phyloP scores from a whole-genome alignment of 2,329 filamentous ascomycete species.

The Escovopsis sp. region DNA sequence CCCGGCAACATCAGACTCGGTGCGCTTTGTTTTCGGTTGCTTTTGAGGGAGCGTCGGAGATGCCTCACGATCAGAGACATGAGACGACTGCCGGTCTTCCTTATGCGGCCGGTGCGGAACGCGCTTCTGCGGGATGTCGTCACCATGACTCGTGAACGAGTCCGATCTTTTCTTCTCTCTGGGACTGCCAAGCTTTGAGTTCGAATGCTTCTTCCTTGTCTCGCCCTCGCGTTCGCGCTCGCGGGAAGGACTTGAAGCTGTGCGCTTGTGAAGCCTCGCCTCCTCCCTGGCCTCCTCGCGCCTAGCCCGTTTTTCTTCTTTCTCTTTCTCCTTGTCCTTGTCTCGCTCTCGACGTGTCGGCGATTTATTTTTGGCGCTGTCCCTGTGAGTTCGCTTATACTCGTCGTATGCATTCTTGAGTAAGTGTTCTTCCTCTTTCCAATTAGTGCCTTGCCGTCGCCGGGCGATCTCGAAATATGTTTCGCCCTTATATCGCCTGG shows the following conservation, averaged over 20 bases:
- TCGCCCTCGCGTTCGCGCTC: slow-evolving; percentile 34
- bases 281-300: slow-evolving; percentile 33
- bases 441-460: slow-evolving; percentile 69
- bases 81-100: slow-evolving; percentile 34
- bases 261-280: slow-evolving; percentile 28
- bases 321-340: slow-evolving; percentile 23
- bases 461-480: slow-evolving; percentile 81
- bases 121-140: slow-evolving; percentile 36
- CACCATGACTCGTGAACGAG: slow-evolving; percentile 27
- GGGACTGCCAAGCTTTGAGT: slow-evolving; percentile 26
- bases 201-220: slow-evolving; percentile 26
- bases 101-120: slow-evolving; percentile 39
- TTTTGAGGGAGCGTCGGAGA: slow-evolving; percentile 35
- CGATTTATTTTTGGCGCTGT: slow-evolving; percentile 33
- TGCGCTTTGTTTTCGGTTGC: slow-evolving; percentile 33
- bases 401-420: slow-evolving; percentile 63
- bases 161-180: slow-evolving; percentile 34
- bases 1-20: slow-evolving; percentile 37
- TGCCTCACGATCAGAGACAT: slow-evolving; percentile 36
- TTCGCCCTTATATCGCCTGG: slow-evolving; percentile 57
- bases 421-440: slow-evolving; percentile 75
- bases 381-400: slow-evolving; percentile 38
- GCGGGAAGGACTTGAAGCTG: slow-evolving; percentile 32
- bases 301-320: slow-evolving; percentile 27
- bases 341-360: slow-evolving; percentile 29